Conservation (phyloP, 2,329 filamentous ascomycete genomes). For the Penicillium sp. region DNA sequence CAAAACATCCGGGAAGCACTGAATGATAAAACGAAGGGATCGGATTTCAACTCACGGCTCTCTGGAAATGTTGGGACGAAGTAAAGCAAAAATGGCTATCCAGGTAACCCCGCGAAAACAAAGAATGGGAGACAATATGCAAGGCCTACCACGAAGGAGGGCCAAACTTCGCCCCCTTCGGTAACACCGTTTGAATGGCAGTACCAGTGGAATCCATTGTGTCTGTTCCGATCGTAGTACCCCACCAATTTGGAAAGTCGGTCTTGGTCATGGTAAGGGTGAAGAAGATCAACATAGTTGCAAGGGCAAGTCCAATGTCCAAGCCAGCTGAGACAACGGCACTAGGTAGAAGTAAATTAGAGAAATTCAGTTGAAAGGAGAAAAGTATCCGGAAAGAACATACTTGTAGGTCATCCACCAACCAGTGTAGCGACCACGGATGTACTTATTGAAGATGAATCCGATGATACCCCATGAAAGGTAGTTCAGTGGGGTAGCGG, state of each 20-base stretch:
- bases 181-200: constrained; percentile 57
- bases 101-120: too few relatives aligned
- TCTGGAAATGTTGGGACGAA: too few relatives aligned
- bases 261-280: constrained; percentile 62
- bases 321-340: constrained; percentile 72
- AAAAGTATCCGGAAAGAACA: not conserved
- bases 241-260: constrained; percentile 65
- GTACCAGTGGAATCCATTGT: constrained; percentile 64
- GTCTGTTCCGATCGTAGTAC: constrained; percentile 57
- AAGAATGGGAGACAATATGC: too few relatives aligned
- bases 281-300: constrained; percentile 69
- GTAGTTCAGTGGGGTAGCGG: constrained; percentile 70
- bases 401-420: constrained; percentile 77
- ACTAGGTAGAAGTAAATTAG: not conserved
- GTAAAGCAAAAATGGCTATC: too few relatives aligned
- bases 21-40: too few relatives aligned
- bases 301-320: constrained; percentile 66
- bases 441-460: constrained; percentile 66
- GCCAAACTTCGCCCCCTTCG: constrained; percentile 61
- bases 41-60: too few relatives aligned
- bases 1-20: too few relatives aligned
- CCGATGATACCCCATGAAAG: constrained; percentile 70
- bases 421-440: constrained; percentile 64
- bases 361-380: not conserved
- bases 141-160: constrained; percentile 39